Conservation (phyloP, 208 protist species). For the Plasmodiophora brassicae region DNA sequence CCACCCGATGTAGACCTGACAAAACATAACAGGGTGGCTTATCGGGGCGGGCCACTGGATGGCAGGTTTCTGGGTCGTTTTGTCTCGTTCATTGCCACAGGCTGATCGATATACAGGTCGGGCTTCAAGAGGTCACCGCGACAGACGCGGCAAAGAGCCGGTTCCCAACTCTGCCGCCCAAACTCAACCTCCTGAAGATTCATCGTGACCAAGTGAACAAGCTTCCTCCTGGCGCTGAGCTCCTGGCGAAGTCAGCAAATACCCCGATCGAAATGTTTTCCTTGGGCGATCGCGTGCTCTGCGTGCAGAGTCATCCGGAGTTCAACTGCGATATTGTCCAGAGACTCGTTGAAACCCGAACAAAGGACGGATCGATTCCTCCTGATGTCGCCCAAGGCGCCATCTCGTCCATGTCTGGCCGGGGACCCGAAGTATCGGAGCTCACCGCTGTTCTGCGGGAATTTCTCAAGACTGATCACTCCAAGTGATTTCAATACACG, state of each 20-base stretch:
- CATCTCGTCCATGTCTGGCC: not conserved
- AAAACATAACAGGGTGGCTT: not conserved
- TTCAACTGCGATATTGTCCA: not conserved
- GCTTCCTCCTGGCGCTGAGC: not conserved
- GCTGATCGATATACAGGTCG: not conserved
- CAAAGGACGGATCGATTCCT: not conserved
- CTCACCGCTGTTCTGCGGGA: not conserved
- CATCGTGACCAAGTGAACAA: not conserved
- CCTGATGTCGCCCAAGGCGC: not conserved
- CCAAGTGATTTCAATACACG: no score
- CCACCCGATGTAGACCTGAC: not conserved
- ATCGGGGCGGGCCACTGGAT: not conserved
- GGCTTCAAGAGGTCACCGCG: not conserved
- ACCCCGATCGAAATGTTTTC: not conserved
- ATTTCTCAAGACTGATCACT: not conserved
- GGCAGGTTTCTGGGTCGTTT: not conserved
- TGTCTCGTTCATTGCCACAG: not conserved
- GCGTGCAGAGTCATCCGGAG: not conserved
- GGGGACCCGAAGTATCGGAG: not conserved
- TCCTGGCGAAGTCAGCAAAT: not conserved
- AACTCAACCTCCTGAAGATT: not conserved
- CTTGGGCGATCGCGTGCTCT: not conserved
- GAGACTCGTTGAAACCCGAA: not conserved
- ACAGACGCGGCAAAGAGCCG: not conserved
- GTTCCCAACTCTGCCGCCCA: not conserved